Conservation (phyloP, 768 basidiomycete genomes). For the Suillus fuscotomentosus region DNA sequence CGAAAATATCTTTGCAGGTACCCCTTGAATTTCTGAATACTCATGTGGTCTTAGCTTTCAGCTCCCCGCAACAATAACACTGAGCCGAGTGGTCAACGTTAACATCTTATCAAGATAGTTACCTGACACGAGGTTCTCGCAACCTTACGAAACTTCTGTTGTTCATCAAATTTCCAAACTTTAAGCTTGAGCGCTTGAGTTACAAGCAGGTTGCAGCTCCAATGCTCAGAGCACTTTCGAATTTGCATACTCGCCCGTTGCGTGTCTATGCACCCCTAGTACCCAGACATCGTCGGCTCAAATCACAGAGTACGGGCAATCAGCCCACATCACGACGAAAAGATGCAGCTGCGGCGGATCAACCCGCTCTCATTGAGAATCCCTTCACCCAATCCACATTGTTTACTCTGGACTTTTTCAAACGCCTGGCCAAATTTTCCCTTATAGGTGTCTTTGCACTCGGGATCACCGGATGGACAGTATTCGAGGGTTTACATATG, state of each 20-base stretch:
- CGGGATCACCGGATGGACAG: slow-evolving; percentile 42
- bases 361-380: slow-evolving; percentile 26
- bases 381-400: slow-evolving; percentile 34
- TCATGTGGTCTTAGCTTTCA: slow-evolving; percentile 1
- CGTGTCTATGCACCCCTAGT: slow-evolving; percentile 4
- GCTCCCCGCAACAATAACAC: not conserved
- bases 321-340: slow-evolving; percentile 4
- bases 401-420: slow-evolving; percentile 42
- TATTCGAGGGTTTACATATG: slow-evolving; percentile 57
- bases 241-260: slow-evolving; percentile 6
- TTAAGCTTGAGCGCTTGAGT: not conserved
- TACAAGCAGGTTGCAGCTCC: not conserved
- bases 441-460: slow-evolving; percentile 43
- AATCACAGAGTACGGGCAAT: slow-evolving; percentile 16
- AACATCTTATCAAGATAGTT: not conserved
- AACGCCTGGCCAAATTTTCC: slow-evolving; percentile 51
- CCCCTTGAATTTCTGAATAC: not conserved
- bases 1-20: too few relatives aligned
- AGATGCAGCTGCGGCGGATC: slow-evolving; percentile 6
- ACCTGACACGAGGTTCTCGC: not conserved
- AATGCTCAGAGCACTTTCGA: slow-evolving; percentile 16
- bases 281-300: slow-evolving; percentile 7
- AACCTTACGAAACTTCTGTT: not conserved
- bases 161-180: not conserved
- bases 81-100: not conserved